Base-by-base conservation (phyloP, 2,329 filamentous ascomycete species). In the Xenoacremonium recifei region DNA sequence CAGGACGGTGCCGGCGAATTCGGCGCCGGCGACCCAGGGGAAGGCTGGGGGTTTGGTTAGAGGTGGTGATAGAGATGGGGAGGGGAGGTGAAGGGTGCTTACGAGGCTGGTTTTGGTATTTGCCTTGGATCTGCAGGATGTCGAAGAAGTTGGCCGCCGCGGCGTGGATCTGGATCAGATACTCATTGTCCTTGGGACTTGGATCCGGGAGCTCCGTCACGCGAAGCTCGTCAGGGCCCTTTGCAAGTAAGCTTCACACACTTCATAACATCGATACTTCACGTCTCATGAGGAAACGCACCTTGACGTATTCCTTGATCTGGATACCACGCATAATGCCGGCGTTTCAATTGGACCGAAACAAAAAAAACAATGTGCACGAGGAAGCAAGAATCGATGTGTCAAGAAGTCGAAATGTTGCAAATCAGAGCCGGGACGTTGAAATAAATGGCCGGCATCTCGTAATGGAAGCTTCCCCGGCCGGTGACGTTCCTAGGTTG, bases 121-220 rank as follows among this genome's bases (percentile, higher is more conserved):
- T 95, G 42, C 92, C 92, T 60, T 89, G 85, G 60, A 96, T 89
- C 63, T 97, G 92, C 40, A 97, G 81, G 44, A 96, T 86, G 65
- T 97, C 92, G 73, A 96, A 97, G 78, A 97, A 97, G 71, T 97
- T 97, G 58, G 89, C 88, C 16, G 89, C 92, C 1, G 87, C 79
- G 35, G 92, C 89, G 67, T 89, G 87, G 58, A 97, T 87, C 60
- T 84, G 79, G 62, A 97, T 87, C 50, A 95, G 76, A 64, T 96
- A 97, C 69, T 96, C 82, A 60, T 87, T 72, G 21, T 81, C 67
- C 7, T 76, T 73, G 2, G 90, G 88, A 2, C 71, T 69, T 1
- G 89, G 91, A 40, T 90, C 87, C 15, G 89, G 82, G 12, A 96
- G 77, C 17, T 80, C 75, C 15, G 80, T 77, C 51, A 95, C 85